Base-by-base conservation (phyloP, 2,329 filamentous ascomycete genomes). In the Fusarium foetens region DNA sequence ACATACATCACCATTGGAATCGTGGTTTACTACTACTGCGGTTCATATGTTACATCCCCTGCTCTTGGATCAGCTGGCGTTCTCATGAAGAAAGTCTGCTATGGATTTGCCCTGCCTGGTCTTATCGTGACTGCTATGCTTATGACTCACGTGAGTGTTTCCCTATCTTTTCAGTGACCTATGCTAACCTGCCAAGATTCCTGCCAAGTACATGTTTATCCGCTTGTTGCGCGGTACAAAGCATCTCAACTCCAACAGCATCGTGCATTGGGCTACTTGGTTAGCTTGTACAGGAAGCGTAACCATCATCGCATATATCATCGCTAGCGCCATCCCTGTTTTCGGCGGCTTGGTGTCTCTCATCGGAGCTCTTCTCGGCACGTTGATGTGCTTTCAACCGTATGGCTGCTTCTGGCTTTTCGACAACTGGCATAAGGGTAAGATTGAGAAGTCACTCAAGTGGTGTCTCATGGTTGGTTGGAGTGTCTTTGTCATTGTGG, bases 21-120 rank as follows among this genome's bases (percentile, higher is more conserved):
- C 3, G 82, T 85, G 1, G 81, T 86, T 5, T 86, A 86, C 76
- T 82, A 81, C 55, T 86, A 79, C 68, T 85, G 83, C 66, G 84
- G 85, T 0, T 82, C 81, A 0, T 85, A 81, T 60, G 83, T 86
- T 7, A 81, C 84, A 0, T 85, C 83, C 0, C 85, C 84, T 0
- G 83, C 84, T 4, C 79, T 86, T 3, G 85, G 84, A 2, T 84
- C 82, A 25, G 84, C 83, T 2, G 84, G 84, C 2, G 11, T 52
- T 0, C 59, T 75, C 1, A 78, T 84, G 60, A 86, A 86, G 77
- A 85, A 82, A 65, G 76, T 85, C 14, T 79, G 78, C 54, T 86
- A 86, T 54, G 84, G 83, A 4, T 58, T 80, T 10, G 77, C 78
- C 17, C 58, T 80, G 0, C 77, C 78, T 2, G 79, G 79, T 11